Conservation (phyloP, 257 asterid species). For the Solanum arcanum region DNA sequence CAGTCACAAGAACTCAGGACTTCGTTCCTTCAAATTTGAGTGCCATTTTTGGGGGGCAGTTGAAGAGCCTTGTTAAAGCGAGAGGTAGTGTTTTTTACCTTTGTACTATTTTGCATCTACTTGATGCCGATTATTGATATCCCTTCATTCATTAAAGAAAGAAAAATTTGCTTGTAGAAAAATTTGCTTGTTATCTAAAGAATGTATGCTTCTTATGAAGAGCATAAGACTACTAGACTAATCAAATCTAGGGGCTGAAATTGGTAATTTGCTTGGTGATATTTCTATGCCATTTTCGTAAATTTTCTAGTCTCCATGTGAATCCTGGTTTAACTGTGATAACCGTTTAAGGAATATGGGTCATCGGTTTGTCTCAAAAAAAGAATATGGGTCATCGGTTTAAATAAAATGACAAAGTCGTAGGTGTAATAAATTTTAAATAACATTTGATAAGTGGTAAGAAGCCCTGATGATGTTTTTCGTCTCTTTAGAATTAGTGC, state of each 20-base stretch:
- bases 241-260: not conserved
- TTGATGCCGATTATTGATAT: not conserved
- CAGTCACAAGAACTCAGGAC: constrained; percentile 77
- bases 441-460: not conserved
- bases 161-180: not conserved
- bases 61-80: constrained; percentile 73
- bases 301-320: not conserved
- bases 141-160: not conserved
- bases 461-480: not conserved
- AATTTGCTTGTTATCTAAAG: not conserved
- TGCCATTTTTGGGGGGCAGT: constrained; percentile 74
- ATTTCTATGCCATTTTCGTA: not conserved
- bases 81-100: constrained; percentile 31
- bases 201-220: not conserved
- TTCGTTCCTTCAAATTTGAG: constrained; percentile 73
- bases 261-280: not conserved
- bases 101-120: not conserved
- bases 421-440: not conserved
- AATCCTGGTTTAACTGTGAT: not conserved
- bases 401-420: not conserved
- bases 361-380: not conserved
- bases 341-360: not conserved
- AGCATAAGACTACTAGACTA: not conserved
- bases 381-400: not conserved
- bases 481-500: not conserved